These are phyloP conservation scores for Tricholoma sp. DNA, from an alignment of 768 basidiomycete species.

Conservation along the genomic window DNA sequence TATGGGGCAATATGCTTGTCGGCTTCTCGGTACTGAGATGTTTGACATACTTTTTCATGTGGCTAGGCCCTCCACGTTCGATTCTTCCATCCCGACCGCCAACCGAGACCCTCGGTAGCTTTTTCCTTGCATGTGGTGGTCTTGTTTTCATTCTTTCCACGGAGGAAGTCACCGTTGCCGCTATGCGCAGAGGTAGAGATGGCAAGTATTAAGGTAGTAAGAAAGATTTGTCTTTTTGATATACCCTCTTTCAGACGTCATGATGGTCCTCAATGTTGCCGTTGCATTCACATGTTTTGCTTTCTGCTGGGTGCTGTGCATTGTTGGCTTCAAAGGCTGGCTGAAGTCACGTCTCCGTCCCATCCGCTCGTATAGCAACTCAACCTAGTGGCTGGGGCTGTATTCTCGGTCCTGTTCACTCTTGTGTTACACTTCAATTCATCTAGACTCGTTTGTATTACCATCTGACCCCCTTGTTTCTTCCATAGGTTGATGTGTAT, in stretches of 20 bases:
- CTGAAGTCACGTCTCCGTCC: conserved; percentile 40
- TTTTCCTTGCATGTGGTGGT: conserved; percentile 86
- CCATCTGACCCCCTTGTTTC: not conserved
- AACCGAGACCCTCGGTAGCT: conserved; percentile 84
- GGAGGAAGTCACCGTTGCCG: conserved; percentile 85
- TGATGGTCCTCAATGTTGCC: conserved; percentile 86
- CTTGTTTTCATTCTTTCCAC: conserved; percentile 86
- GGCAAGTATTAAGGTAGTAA: conserved; percentile 37
- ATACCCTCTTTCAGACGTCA: conserved; percentile 50
- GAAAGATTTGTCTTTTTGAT: conserved; percentile 3
- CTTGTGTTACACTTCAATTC: conserved; percentile 3
- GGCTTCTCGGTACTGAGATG: conserved; percentile 76
- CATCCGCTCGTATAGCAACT: conserved; percentile 25
- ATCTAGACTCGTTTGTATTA: conserved; percentile 1
- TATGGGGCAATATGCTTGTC: conserved; percentile 88
- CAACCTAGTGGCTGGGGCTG: conserved; percentile 8
- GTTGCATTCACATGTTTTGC: conserved; percentile 83
- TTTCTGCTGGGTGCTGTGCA: conserved; percentile 75
- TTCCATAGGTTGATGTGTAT: not conserved
- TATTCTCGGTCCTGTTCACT: not conserved
- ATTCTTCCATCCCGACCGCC: conserved; percentile 90
- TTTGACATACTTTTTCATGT: conserved; percentile 92
- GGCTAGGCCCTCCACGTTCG: conserved; percentile 78
- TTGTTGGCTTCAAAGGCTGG: conserved; percentile 83
- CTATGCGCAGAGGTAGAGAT: conserved; percentile 87